Base-by-base conservation (phyloP, 306 rosid species). In the Vigna mungo region DNA sequence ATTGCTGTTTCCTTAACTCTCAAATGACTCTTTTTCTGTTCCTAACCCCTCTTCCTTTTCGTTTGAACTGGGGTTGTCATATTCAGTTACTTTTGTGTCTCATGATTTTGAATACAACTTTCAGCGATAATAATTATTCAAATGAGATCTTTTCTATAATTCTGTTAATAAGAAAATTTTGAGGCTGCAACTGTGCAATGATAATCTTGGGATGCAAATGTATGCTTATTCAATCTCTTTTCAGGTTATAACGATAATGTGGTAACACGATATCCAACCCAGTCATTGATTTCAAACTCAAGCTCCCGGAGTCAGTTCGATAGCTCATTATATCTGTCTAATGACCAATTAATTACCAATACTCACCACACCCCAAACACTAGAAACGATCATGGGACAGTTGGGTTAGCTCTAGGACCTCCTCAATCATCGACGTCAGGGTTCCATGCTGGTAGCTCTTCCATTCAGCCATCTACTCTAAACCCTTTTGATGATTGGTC, bases 401-500 rank as follows among this genome's bases (percentile, higher is more conserved):
- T 83, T 27, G 97, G 97, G 51, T 81, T 96, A 79, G 97, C 93
- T 64, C 97, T 89, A 74, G 99, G 92, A 75, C 98, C 90, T 78
- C 92, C 97, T 63, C 97, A 89, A 74, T 75, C 99, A 66, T 88
- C 94, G 0, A 78, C 92, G 14, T 84, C 97, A 14, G 94, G 87
- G 39, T 91, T 86, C 62, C 96, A 87, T 78, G 27, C 61, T 2
- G 74, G 84, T 12, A 84, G 87, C 83, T 85, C 96, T 72, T 84
- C 93, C 47, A 62, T 70, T 66, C 92, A 87, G 66, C 86, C 87
- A 41, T 53, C 96, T 63, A 71, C 82, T 36, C 74, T 83, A 54
- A 90, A 87, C 80, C 92, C 93, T 79, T 88, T 90, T 75, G 98
- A 89, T 41, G 99, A 96, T 27, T 96, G 99, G 99, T 82, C 94